phyloP scores from a whole-genome alignment of 345 rosid genomes.

The Excoecaria cochinchinensis region DNA sequence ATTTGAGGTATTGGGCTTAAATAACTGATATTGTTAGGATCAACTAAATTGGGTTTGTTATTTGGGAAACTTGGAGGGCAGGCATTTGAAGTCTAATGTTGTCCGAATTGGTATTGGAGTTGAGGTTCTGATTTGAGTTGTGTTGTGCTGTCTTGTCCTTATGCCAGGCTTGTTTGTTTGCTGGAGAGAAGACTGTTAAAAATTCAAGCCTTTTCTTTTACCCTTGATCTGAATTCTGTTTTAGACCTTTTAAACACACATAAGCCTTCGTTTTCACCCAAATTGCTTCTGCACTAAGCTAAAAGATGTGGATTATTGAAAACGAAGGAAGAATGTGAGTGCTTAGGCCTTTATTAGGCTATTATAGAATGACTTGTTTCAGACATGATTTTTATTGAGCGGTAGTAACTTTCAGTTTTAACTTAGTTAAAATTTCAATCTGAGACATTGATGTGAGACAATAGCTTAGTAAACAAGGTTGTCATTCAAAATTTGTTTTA shows the following conservation, averaged over 20 bases:
- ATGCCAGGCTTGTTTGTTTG: neutral
- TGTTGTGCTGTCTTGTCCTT: neutral
- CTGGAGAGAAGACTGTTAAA: neutral
- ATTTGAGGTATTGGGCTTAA: slow-evolving; percentile 3
- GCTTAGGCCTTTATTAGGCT: neutral
- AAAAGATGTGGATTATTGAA: neutral
- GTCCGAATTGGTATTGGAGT: neutral
- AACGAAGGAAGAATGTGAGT: neutral
- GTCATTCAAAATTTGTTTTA: neutral
- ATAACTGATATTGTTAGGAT: neutral
- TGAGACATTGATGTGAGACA: neutral
- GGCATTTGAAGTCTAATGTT: neutral
- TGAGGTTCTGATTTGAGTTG: neutral
- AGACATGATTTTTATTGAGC: neutral
- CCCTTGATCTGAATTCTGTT: neutral
- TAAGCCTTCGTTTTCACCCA: neutral
- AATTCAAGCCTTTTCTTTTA: neutral
- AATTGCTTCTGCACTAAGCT: neutral
- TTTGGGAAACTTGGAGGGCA: neutral
- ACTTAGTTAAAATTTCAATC: neutral
- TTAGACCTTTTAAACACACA: neutral
- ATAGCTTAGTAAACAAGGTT: neutral
- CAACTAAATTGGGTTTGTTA: neutral
- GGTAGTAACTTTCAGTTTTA: neutral
- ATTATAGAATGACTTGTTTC: neutral